Conservation (phyloP, 1,284 basidiomycete genomes). For the Papiliotrema laurentii region DNA sequence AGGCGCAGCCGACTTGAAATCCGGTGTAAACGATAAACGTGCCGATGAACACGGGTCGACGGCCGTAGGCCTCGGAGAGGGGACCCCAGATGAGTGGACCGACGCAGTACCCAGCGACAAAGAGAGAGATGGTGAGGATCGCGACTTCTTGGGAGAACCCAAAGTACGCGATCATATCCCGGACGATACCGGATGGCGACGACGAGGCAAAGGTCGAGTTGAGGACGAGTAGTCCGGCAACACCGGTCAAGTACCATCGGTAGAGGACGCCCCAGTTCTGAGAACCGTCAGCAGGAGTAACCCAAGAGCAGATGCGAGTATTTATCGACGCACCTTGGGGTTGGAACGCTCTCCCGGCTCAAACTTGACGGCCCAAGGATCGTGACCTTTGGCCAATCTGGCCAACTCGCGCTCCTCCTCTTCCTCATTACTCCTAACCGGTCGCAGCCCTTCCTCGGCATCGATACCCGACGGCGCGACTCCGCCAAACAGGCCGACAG, state of each 20-base stretch:
- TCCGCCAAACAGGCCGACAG: slow-evolving; percentile 36
- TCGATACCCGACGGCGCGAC: slow-evolving; percentile 33
- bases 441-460: slow-evolving; percentile 36
- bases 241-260: slow-evolving; percentile 62
- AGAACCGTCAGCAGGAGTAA: neutral
- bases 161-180: slow-evolving; percentile 54
- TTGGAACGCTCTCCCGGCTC: slow-evolving; percentile 44
- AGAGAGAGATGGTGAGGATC: slow-evolving; percentile 48
- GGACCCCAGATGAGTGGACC: slow-evolving; percentile 61
- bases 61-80: slow-evolving; percentile 54
- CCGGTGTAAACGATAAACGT: slow-evolving; percentile 62
- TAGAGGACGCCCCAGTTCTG: slow-evolving; percentile 59
- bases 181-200: slow-evolving; percentile 40
- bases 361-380: slow-evolving; percentile 42
- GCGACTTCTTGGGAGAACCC: slow-evolving; percentile 57
- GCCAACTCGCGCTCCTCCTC: slow-evolving; percentile 30
- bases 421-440: slow-evolving; percentile 38
- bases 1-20: slow-evolving; percentile 57
- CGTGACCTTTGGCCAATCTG: slow-evolving; percentile 30
- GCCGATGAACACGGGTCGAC: slow-evolving; percentile 62
- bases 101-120: slow-evolving; percentile 52
- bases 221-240: slow-evolving; percentile 61
- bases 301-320: neutral
- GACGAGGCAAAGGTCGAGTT: slow-evolving; percentile 56
- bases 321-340: slow-evolving; percentile 43